Base-by-base conservation (phyloP, 1,284 basidiomycete species). In the Cutaneotrichosporon sp. region DNA sequence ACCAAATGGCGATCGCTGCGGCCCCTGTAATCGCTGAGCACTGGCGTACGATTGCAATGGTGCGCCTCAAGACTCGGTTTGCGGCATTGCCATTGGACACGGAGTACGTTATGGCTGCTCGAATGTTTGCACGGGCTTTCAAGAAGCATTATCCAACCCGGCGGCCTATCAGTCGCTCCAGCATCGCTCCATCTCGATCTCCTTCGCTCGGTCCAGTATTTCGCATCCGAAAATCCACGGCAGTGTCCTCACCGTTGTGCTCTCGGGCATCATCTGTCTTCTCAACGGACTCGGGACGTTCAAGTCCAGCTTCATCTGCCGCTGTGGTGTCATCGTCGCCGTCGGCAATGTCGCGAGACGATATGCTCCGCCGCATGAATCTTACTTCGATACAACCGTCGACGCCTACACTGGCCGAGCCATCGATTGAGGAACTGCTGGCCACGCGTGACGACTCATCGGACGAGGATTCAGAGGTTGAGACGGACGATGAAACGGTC, bases 381-480 rank as follows among this genome's bases (percentile, higher is more conserved):
- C 20, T 50, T 3, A 2, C 33, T 10, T 19, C 26, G 12, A 8
- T 9, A 10, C 37, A 14, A 17, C 20, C 26, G 12, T 3, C 46
- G 14, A 16, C 39, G 16, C 31, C 31, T 10, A 14, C 52, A 17
- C 19, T 11, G 10, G 29, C 51, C 5, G 26, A 24, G 16, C 57
- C 55, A 1, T 52, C 63, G 1, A 42, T 67, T 14, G 57, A 65
- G 25, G 57, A 56, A 6, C 19, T 65, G 44, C 49, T 67, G 1
- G 61, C 60, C 0, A 57, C 44, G 2, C 52, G 29, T 1, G 65
- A 65, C 8, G 49, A 55, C 24, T 64, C 62, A 12, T 67, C 65
- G 1, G 62, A 64, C 42, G 65, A 67, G n/a, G 59, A 58, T 8
- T 45, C 3, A 10, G 52, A 14, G 2, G 25, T 17, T 17, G 48